Evolutionary conservation across 805 yeast species (phyloP).

Genomic region (Maudiozyma bulderi): DNA sequence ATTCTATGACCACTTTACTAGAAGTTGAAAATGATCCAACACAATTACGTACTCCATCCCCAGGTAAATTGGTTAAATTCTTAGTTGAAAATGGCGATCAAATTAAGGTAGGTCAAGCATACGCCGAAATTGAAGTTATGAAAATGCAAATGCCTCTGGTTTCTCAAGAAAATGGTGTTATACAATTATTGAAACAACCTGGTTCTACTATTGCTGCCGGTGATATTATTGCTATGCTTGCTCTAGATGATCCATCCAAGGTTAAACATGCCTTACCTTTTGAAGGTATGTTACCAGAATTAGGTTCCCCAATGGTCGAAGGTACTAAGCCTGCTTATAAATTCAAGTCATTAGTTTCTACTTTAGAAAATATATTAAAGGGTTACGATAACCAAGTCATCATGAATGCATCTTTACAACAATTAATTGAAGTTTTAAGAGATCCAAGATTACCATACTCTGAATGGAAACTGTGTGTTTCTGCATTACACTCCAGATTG

Average conservation of each 20-base stretch:
- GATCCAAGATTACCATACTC: constrained; percentile 82
- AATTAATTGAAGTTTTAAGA: constrained; percentile 61
- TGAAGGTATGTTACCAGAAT: constrained; percentile 85
- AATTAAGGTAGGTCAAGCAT: constrained; percentile 81
- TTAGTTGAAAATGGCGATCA: constrained; percentile 95
- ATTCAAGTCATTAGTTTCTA: constrained; percentile 47
- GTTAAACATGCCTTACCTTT: constrained; percentile 94
- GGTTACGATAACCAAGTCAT: constrained; percentile 96
- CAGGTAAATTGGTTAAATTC: constrained; percentile 92
- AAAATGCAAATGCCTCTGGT: constrained; percentile 98
- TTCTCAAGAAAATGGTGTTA: constrained; percentile 87
- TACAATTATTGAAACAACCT: constrained; percentile 91
- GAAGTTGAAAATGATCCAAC: constrained; percentile 98
- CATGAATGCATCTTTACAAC: constrained; percentile 73
- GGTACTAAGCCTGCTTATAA: constrained; percentile 81
- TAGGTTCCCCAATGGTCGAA: constrained; percentile 71
- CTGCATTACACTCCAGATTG: constrained; percentile 87
- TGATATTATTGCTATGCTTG: constrained; percentile 88
- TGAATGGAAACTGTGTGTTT: constrained; percentile 77
- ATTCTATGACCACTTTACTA: constrained; percentile 85
- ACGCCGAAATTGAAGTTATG: constrained; percentile 98
- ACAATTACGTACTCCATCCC: constrained; percentile 96
- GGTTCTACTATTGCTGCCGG: constrained; percentile 97
- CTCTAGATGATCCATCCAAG: constrained; percentile 92
- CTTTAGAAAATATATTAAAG: constrained; percentile 67